phyloP scores from a whole-genome alignment of 495 filamentous ascomycete species.

The Hypoxylon intermedium region DNA sequence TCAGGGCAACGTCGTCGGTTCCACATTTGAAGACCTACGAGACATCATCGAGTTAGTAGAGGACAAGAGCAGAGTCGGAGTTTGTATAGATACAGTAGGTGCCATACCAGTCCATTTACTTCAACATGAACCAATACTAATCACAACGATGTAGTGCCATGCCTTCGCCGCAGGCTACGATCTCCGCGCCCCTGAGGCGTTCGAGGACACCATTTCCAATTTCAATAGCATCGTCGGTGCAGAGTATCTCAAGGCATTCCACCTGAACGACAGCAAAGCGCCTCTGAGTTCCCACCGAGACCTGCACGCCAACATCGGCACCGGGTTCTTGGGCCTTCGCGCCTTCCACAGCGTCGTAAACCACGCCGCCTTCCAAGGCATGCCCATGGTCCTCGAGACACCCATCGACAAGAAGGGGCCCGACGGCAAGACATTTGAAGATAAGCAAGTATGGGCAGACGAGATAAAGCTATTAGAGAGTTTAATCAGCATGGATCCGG shows the following conservation, averaged over 20 bases:
- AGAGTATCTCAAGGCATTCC: slow-evolving; percentile 81
- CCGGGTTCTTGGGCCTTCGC: slow-evolving; percentile 86
- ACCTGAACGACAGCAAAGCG: slow-evolving; percentile 93
- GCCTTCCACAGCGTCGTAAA: slow-evolving; percentile 94
- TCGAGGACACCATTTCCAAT: slow-evolving; percentile 70
- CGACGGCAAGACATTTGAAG: slow-evolving; percentile 66
- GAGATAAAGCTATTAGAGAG: slow-evolving; percentile 91
- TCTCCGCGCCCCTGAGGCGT: slow-evolving; percentile 75
- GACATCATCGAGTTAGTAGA: slow-evolving; percentile 81
- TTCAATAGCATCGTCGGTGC: slow-evolving; percentile 84
- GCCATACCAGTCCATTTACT: not conserved
- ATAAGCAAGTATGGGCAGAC: slow-evolving; percentile 78
- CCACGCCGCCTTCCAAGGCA: slow-evolving; percentile 71
- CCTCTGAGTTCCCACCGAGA: slow-evolving; percentile 80
- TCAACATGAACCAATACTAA: slow-evolving; percentile 1
- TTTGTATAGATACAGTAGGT: slow-evolving; percentile 83
- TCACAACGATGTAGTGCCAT: slow-evolving; percentile 64
- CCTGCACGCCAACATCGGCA: slow-evolving; percentile 92
- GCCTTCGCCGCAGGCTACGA: slow-evolving; percentile 94
- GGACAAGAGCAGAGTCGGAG: slow-evolving; percentile 86
- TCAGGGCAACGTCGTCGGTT: slow-evolving; percentile 84
- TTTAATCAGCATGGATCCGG: slow-evolving; percentile 80
- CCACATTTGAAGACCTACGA: slow-evolving; percentile 80
- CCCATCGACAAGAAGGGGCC: slow-evolving; percentile 75
- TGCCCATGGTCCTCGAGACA: slow-evolving; percentile 95